These are phyloP conservation scores for Grifola frondosa DNA, from an alignment of 1,284 basidiomycete species.

Conservation along the genomic window DNA sequence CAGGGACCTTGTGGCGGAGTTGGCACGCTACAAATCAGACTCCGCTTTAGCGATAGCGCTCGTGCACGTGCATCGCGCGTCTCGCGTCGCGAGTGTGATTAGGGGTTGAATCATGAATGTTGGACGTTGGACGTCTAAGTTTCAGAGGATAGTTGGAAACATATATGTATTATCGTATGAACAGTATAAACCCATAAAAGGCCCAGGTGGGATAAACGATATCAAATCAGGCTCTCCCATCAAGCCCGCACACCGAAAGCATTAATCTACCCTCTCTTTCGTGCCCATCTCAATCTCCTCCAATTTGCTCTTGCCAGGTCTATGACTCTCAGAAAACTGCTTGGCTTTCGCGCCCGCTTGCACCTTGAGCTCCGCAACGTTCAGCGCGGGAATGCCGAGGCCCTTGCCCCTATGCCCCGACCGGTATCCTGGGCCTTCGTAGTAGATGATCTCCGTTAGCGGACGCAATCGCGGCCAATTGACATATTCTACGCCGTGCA, in stretches of 20 bases:
- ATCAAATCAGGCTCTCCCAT: neutral
- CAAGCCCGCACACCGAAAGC: neutral
- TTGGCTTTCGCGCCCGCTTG: conserved; percentile 34
- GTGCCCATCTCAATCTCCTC: conserved; percentile 60
- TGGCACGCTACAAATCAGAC: conserved; percentile 20
- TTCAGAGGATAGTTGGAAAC: conserved; percentile 2
- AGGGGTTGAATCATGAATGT: neutral
- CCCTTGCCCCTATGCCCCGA: conserved; percentile 80
- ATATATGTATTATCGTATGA: conserved; percentile 14
- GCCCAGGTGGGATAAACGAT: neutral
- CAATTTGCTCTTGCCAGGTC: conserved; percentile 42
- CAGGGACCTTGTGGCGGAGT: conserved; percentile 17
- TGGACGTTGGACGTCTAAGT: neutral
- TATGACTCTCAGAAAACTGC: conserved; percentile 36
- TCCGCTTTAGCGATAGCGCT: conserved; percentile 21
- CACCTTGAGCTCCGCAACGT: conserved; percentile 34
- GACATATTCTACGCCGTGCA: conserved; percentile 86
- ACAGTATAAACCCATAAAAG: neutral
- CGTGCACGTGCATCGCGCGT: conserved; percentile 1
- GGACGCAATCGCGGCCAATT: conserved; percentile 92
- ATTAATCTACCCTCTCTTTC: conserved; percentile 72
- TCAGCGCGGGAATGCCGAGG: conserved; percentile 39
- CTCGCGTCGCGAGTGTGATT: neutral
- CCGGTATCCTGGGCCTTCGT: conserved; percentile 84
- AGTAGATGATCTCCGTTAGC: conserved; percentile 82